Evolutionary conservation across 345 rosid species (phyloP).

Genomic region (Sisymbrium altissimum): DNA sequence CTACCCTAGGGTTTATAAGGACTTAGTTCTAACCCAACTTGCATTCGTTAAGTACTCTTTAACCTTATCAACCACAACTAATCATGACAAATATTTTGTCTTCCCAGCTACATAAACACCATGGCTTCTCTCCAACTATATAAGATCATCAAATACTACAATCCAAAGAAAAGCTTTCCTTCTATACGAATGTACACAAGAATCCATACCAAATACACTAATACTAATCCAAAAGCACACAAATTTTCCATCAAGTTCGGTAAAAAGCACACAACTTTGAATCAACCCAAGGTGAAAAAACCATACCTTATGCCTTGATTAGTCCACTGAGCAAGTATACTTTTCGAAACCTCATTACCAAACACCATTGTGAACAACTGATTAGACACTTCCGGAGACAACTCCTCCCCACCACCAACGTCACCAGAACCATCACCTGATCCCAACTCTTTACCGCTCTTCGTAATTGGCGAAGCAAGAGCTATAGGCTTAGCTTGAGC

Average conservation of each 20-base stretch:
- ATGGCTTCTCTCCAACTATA: neutral
- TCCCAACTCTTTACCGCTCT: constrained; percentile 33
- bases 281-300: neutral
- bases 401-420: constrained; percentile 24
- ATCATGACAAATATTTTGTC: neutral
- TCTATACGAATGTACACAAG: neutral
- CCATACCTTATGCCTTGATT: constrained; percentile 94
- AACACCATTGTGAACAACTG: constrained; percentile 76
- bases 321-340: constrained; percentile 86
- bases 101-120: neutral
- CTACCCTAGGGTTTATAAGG: neutral
- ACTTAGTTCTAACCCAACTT: neutral
- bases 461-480: too few relatives aligned
- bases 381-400: constrained; percentile 48
- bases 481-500: constrained; percentile 29
- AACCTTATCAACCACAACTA: neutral
- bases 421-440: constrained; percentile 1
- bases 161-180: neutral
- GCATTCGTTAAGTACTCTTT: neutral
- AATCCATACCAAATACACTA: neutral
- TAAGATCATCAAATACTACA: neutral
- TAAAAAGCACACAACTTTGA: neutral
- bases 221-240: neutral
- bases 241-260: neutral
- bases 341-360: constrained; percentile 65